Evolutionary conservation across 202 grass and related monocot genomes (phyloP).

Genomic region (Setaria italica): DNA sequence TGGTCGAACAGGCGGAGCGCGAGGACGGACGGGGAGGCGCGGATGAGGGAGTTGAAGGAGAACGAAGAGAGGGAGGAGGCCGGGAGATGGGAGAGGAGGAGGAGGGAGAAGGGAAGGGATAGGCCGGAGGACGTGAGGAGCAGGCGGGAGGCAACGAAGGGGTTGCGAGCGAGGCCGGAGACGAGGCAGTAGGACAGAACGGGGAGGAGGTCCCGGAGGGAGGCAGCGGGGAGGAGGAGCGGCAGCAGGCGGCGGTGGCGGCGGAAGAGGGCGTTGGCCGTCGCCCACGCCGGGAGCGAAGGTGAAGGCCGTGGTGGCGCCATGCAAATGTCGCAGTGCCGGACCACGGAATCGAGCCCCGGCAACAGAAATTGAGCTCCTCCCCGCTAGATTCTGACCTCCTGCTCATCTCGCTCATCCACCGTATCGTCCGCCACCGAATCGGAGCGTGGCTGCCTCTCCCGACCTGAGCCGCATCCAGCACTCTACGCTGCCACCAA

Average conservation of each 20-base stretch:
- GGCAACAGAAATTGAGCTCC: too few relatives aligned
- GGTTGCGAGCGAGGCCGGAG: conserved; percentile 63
- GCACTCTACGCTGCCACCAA: too few relatives aligned
- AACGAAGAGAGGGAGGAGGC: conserved; percentile 42
- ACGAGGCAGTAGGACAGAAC: conserved; percentile 63
- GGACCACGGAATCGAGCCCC: too few relatives aligned
- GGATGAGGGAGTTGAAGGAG: conserved; percentile 77
- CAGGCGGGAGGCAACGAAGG: conserved; percentile 68
- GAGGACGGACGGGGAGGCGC: conserved; percentile 36
- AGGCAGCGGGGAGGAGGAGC: conserved; percentile 23
- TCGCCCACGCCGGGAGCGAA: conserved; percentile 50
- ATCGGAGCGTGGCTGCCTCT: too few relatives aligned
- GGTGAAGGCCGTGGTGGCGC: neutral
- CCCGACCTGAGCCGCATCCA: too few relatives aligned
- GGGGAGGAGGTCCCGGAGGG: conserved; percentile 42
- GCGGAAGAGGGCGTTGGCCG: conserved; percentile 54
- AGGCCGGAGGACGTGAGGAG: conserved; percentile 42
- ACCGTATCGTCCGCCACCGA: too few relatives aligned
- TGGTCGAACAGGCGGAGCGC: conserved; percentile 60
- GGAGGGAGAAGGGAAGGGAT: conserved; percentile 51
- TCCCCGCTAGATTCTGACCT: too few relatives aligned
- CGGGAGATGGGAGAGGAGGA: conserved; percentile 49
- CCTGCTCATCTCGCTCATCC: too few relatives aligned
- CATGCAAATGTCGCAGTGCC: neutral
- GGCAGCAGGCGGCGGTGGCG: conserved; percentile 53